Base-by-base conservation (phyloP, 371 early-diverging fungal species). In the Circinella umbellata region DNA sequence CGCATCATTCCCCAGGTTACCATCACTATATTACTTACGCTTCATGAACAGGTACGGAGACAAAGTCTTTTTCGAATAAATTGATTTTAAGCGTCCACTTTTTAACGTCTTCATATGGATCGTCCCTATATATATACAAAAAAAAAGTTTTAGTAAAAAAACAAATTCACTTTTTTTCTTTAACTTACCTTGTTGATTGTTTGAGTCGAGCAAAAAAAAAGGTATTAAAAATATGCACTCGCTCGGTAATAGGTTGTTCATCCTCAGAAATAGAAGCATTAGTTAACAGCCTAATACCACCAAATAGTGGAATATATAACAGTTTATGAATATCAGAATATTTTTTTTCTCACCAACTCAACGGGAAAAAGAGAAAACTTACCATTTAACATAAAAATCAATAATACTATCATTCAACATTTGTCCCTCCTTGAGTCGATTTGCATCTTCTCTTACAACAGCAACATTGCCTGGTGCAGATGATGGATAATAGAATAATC, bases 31-130 rank as follows among this genome's bases (percentile, higher is more conserved):
- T 20, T 34, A 71, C 81, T 39, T 79, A 90, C 89, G 81, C 77
- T 72, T 92, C 91, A 68, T 91, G 85, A 59, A 92, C 87, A 1
- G 92, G 92, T 7, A 92, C 72, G 42, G 91, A 71, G 37, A 90
- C 64, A 61, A 81, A 86, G 39, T 83, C 78, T 66, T 86, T 89
- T 8, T 77, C 69, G 67, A 92, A 92, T 17, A 92, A 73, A 66
- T 91, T 82, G 18, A 87, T 78, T 49, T 87, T 87, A 9, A 81
- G 73, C 3, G 91, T 90, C 90, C 91, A 90, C 63, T 77, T 81
- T 69, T 81, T 82, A 34, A 92, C 89, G 8, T 77, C 70, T 5
- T 83, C 83, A 63, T 89, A 90, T 0, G 76, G 70, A 57, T 68
- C 76, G 15, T 66, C 68, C 4, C 69, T 27, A 27, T 27, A 27